Conservation (phyloP, 2,329 filamentous ascomycete species). For the Byssoonygena ceratinophila region DNA sequence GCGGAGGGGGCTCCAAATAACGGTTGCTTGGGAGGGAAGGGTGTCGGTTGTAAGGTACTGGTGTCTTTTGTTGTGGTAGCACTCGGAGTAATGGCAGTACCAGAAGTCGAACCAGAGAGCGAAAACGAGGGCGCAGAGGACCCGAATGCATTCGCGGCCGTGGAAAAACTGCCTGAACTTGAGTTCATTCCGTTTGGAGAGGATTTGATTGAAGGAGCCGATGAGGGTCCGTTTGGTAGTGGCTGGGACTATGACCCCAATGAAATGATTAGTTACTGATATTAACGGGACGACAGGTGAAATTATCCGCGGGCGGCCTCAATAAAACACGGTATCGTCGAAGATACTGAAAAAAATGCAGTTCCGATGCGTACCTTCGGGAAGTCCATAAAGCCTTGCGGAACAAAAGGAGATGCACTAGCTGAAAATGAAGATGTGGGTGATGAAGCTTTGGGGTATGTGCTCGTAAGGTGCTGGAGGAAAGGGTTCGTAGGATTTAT, state of each 20-base stretch:
- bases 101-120: conserved; percentile 6
- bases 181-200: not conserved
- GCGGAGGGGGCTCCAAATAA: conserved; percentile 3
- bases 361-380: not conserved
- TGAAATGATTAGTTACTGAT: not conserved
- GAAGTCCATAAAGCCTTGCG: conserved; percentile 9
- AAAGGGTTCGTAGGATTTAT: not conserved
- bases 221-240: not conserved
- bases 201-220: not conserved
- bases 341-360: not conserved
- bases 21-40: not conserved
- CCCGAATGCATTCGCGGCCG: not conserved
- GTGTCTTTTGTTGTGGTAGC: not conserved
- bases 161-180: not conserved
- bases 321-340: not conserved
- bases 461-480: not conserved
- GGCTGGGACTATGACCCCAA: not conserved
- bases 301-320: too few relatives aligned
- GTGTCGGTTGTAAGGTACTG: not conserved
- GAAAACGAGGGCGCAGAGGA: not conserved
- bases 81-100: not conserved
- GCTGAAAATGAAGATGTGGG: conserved; percentile 12
- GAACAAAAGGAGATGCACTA: conserved; percentile 14
- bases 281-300: too few relatives aligned
- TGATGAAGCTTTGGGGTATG: not conserved